Conservation (phyloP, 2,329 filamentous ascomycete genomes). For the Lachnellula occidentalis region DNA sequence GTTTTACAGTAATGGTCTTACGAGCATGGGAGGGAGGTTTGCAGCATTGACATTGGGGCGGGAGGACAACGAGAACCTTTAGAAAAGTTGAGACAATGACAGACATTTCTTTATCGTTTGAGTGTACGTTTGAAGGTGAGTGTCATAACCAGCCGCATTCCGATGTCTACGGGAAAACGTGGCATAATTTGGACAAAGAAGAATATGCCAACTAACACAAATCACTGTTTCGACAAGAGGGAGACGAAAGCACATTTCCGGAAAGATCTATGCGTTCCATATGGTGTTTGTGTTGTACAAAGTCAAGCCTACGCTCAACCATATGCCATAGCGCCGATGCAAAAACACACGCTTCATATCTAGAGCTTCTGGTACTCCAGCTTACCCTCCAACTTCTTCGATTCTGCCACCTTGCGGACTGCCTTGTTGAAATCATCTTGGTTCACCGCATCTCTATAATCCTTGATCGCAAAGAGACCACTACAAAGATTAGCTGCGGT, state of each 20-base stretch:
- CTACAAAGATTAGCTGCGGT: slow-evolving; percentile 39
- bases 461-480: slow-evolving; percentile 96
- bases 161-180: not conserved
- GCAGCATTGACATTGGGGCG: not conserved
- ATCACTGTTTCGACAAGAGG: not conserved
- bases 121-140: not conserved
- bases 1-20: not conserved
- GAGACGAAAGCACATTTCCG: not conserved
- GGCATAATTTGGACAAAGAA: not conserved
- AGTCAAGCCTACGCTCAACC: slow-evolving; percentile 20
- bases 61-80: not conserved
- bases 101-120: not conserved
- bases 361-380: slow-evolving; percentile 95
- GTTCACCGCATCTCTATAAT: slow-evolving; percentile 91
- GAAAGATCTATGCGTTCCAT: slow-evolving; percentile 12
- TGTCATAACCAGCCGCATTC: not conserved
- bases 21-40: not conserved
- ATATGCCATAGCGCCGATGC: slow-evolving; percentile 24
- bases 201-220: not conserved
- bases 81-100: not conserved
- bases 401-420: slow-evolving; percentile 91
- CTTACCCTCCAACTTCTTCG: slow-evolving; percentile 98
- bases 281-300: slow-evolving; percentile 30
- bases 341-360: slow-evolving; percentile 18
- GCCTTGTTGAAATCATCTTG: slow-evolving; percentile 99